Conservation (phyloP, 495 filamentous ascomycete species). For the Platismatia glauca region DNA sequence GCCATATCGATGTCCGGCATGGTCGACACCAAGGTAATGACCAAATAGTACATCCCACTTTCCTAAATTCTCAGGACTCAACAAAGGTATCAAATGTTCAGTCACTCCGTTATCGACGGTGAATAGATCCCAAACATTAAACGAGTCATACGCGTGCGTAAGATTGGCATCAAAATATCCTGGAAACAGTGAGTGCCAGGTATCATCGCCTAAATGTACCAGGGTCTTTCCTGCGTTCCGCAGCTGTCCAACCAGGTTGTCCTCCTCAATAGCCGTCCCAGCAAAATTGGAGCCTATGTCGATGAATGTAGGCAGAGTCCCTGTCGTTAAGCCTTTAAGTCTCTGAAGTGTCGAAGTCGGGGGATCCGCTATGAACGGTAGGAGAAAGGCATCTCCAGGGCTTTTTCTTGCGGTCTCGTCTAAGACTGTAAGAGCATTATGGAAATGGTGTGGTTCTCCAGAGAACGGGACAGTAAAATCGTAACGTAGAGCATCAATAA, state of each 20-base stretch:
- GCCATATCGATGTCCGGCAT: constrained; percentile 93
- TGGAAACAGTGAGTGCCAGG: constrained; percentile 88
- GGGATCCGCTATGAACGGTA: constrained; percentile 95
- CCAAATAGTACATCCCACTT: constrained; percentile 91
- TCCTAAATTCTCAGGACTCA: constrained; percentile 49
- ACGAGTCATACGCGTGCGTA: constrained; percentile 82
- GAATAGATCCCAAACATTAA: constrained; percentile 97
- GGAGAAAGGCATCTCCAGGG: constrained; percentile 75
- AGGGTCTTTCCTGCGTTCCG: constrained; percentile 70
- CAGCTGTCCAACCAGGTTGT: constrained; percentile 83
- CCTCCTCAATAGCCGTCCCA: constrained; percentile 93
- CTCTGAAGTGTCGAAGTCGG: constrained; percentile 89
- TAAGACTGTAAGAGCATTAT: constrained; percentile 78
- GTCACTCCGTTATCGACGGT: constrained; percentile 96
- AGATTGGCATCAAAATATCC: constrained; percentile 80
- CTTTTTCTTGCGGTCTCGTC: constrained; percentile 65
- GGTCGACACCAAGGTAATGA: constrained; percentile 92
- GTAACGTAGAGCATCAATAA: constrained; percentile 91
- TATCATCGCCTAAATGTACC: constrained; percentile 93
- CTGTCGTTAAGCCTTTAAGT: constrained; percentile 89
- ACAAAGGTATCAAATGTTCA: constrained; percentile 78
- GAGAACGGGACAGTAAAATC: constrained; percentile 86
- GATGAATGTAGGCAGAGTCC: constrained; percentile 88
- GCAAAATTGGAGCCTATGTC: constrained; percentile 93
- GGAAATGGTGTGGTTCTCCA: constrained; percentile 57